Base-by-base conservation (phyloP, 2,329 filamentous ascomycete species). In the Paracoccidioides lutzii region DNA sequence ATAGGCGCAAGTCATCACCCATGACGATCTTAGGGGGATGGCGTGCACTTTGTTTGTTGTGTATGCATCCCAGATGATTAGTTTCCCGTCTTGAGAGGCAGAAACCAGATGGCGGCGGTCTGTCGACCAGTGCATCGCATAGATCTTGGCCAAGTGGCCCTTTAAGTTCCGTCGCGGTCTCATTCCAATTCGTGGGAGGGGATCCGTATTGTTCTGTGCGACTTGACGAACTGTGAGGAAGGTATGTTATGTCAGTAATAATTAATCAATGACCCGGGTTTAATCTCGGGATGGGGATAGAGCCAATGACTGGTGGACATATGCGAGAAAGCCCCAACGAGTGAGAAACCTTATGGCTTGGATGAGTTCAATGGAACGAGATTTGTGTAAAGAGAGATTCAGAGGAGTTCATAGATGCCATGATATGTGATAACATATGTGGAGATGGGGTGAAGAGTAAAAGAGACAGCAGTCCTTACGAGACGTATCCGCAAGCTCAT, bases 1-100 rank as follows among this genome's bases (percentile, higher is more conserved):
- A 73, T 98, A 98, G 69, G 93, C 93, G 81, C 93, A 98, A 62
- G 93, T 98, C 93, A 98, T 98, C 74, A 98, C 93, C 93, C 93
- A 98, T 12, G 93, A 98, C 12, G 93, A 97, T 61, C 93, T 85
- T 57, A 98, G 80, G 38, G 93, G 93, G 65, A 98, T 97, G 71
- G 93, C 93, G 75, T 98, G 93, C 59, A 98, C 93, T 75, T 98
- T 98, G 80, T 98, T 97, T 60, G 93, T 97, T 62, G 91, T 97
- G 77, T 98, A 98, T 58, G 93, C 93, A 73, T 98, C 93, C 93
- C 93, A 98, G 70, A 98, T 97, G 74, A 98, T 98, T 64, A 98
- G 84, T 79, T 98, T 98, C 72, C 93, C 93, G 68, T 98, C 93
- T 75, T 98, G 93, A 64, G 93, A 98, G 61, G 93, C 93, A 10